A percentile compares a stretch with the other conserved stretches of the same genome.
Evolutionary conservation across 352 stramenopile genomes (phyloP).

Genomic region (Globisporangium viniferum): DNA sequence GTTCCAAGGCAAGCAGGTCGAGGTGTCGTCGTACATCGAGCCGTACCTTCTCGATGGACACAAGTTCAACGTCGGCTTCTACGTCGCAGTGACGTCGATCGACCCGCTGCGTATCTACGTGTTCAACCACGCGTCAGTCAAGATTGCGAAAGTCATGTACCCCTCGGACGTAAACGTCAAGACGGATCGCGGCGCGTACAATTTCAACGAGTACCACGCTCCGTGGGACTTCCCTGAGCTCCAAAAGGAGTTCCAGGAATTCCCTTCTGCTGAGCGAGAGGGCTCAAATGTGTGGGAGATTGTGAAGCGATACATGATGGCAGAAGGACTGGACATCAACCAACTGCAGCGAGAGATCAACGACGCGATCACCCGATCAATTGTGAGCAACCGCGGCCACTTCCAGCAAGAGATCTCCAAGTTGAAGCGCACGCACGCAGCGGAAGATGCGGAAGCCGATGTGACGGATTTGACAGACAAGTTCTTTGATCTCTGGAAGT

Average conservation of each 20-base stretch:
- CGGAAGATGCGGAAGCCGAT: slow-evolving; percentile 20
- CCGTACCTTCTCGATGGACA: slow-evolving; percentile 82
- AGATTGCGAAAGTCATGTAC: slow-evolving; percentile 70
- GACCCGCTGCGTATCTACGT: slow-evolving; percentile 85
- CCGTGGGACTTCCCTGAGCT: slow-evolving; percentile 74
- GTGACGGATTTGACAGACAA: slow-evolving; percentile 45
- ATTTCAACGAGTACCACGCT: slow-evolving; percentile 63
- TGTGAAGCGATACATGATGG: slow-evolving; percentile 59
- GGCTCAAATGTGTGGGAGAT: slow-evolving; percentile 71
- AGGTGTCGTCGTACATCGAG: slow-evolving; percentile 78
- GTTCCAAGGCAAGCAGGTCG: slow-evolving; percentile 51
- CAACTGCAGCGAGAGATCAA: slow-evolving; percentile 66
- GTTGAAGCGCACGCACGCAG: slow-evolving; percentile 31
- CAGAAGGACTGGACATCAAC: slow-evolving; percentile 57
- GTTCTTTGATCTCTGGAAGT: slow-evolving; percentile 95
- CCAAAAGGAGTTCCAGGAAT: slow-evolving; percentile 55
- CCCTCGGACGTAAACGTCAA: slow-evolving; percentile 35
- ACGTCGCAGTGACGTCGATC: slow-evolving; percentile 79
- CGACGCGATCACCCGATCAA: slow-evolving; percentile 51
- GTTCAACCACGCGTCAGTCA: slow-evolving; percentile 69
- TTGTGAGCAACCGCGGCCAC: slow-evolving; percentile 54
- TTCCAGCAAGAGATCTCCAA: slow-evolving; percentile 47
- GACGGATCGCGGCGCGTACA: slow-evolving; percentile 48
- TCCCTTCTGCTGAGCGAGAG: slow-evolving; percentile 44
- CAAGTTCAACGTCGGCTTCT: slow-evolving; percentile 89